phyloP scores from a whole-genome alignment of 2,329 filamentous ascomycete species.

The Arachnopeziza araneosa region DNA sequence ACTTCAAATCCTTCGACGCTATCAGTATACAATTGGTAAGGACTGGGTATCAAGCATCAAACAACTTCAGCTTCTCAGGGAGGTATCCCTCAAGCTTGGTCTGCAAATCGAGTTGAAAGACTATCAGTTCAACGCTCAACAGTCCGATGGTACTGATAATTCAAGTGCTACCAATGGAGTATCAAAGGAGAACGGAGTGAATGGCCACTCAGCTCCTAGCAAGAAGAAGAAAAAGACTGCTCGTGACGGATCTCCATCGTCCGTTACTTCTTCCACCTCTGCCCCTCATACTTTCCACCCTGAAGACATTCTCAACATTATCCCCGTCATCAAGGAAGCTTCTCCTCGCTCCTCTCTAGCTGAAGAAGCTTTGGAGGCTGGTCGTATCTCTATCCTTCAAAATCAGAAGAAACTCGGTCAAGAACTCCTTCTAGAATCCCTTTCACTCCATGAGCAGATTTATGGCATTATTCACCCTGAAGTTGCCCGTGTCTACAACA shows the following conservation, averaged over 20 bases:
- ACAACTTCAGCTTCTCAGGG: constrained; percentile 79
- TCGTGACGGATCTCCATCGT: constrained; percentile 43
- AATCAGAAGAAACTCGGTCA: constrained; percentile 94
- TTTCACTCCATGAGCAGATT: constrained; percentile 96
- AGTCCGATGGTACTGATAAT: constrained; percentile 32
- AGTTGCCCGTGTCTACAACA: constrained; percentile 92
- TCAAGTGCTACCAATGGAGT: constrained; percentile 34
- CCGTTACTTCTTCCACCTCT: constrained; percentile 36
- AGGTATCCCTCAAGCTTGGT: constrained; percentile 82
- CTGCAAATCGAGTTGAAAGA: constrained; percentile 78
- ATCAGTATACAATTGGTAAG: constrained; percentile 65
- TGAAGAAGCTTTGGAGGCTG: constrained; percentile 92
- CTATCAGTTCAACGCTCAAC: constrained; percentile 57
- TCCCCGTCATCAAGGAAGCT: constrained; percentile 94
- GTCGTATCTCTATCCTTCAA: constrained; percentile 91
- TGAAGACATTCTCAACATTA: constrained; percentile 85
- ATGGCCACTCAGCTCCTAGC: constrained; percentile 25
- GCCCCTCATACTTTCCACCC: constrained; percentile 62
- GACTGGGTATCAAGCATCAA: constrained; percentile 65
- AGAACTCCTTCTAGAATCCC: constrained; percentile 89
- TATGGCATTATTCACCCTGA: constrained; percentile 97
- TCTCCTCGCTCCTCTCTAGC: constrained; percentile 84
- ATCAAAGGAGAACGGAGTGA: constrained; percentile 35
- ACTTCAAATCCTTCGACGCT: constrained; percentile 66
- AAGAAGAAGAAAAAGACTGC: constrained; percentile 59